These are phyloP conservation scores for Glycine soja DNA, from an alignment of 306 rosid genomes.

Conservation along the genomic window DNA sequence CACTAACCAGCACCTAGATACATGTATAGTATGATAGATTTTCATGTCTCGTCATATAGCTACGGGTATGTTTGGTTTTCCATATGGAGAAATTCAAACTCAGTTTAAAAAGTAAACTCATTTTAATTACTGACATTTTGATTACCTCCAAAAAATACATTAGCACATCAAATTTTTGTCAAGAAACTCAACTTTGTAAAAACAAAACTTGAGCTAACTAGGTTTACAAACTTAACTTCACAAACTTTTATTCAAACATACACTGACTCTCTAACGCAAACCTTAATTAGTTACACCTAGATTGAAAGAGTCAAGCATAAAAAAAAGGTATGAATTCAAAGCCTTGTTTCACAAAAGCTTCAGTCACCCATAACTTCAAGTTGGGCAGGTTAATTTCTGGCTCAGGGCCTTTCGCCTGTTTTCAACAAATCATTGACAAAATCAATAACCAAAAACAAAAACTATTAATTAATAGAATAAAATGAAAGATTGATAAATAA, in stretches of 20 bases:
- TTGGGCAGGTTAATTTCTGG: constrained; percentile 62
- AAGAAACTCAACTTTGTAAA: no score
- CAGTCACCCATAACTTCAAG: constrained; percentile 77
- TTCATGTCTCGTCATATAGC: not conserved
- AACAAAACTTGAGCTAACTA: no score
- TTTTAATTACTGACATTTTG: no score
- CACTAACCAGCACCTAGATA: not conserved
- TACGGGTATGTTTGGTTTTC: no score
- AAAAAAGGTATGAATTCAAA: constrained; percentile 56
- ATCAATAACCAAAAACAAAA: not conserved
- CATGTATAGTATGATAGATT: constrained; percentile 1
- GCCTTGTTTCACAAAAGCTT: constrained; percentile 77
- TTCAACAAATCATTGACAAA: constrained; percentile 8
- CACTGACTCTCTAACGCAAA: no score
- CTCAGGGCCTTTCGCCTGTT: constrained; percentile 61
- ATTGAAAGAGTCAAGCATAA: constrained; percentile 29
- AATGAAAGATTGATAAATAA: not conserved
- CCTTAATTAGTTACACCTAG: not conserved
- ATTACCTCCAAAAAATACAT: no score
- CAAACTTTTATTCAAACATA: no score
- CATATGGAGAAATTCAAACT: no score
- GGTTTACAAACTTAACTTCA: no score
- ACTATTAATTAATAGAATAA: not conserved
- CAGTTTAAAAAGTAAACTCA: no score
- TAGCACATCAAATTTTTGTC: no score